These are phyloP conservation scores for Ceratonia siliqua DNA, from an alignment of 306 rosid species.

Conservation along the genomic window DNA sequence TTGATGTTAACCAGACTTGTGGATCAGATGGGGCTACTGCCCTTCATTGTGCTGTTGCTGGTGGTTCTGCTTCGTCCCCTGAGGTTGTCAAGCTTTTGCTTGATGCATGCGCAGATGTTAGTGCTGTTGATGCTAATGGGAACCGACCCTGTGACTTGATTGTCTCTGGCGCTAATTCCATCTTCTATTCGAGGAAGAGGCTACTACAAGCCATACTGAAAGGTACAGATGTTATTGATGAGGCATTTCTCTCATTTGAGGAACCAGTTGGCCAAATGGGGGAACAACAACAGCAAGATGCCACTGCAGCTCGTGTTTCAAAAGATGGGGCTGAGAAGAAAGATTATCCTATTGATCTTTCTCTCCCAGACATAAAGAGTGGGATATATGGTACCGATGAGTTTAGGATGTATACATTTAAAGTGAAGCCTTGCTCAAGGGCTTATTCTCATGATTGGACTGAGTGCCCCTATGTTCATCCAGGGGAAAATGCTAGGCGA, in stretches of 20 bases:
- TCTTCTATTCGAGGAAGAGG: conserved; percentile 50
- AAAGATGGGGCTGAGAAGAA: conserved; percentile 63
- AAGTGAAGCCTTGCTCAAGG: conserved; percentile 90
- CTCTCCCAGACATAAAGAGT: conserved; percentile 85
- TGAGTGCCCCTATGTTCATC: conserved; percentile 93
- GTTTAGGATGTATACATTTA: conserved; percentile 83
- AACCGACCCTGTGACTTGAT: conserved; percentile 58
- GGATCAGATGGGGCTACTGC: conserved; percentile 75
- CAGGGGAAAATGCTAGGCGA: conserved; percentile 90
- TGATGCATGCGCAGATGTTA: conserved; percentile 62
- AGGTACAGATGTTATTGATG: conserved; percentile 40
- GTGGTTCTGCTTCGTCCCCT: conserved; percentile 56
- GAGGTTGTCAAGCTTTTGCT: conserved; percentile 71
- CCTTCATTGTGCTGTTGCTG: conserved; percentile 82
- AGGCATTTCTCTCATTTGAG: conserved; percentile 34
- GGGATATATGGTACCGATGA: conserved; percentile 86
- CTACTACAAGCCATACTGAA: conserved; percentile 46
- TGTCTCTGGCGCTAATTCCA: conserved; percentile 6
- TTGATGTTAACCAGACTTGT: conserved; percentile 61
- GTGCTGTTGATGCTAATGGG: conserved; percentile 59
- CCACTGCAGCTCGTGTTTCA: conserved; percentile 26
- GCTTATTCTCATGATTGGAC: conserved; percentile 98
- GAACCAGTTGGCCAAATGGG: conserved; percentile 32
- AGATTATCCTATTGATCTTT: conserved; percentile 72
- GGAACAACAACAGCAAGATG: conserved; percentile 40